phyloP scores from a whole-genome alignment of 2,329 filamentous ascomycete species.

The Sclerotinia nivalis region DNA sequence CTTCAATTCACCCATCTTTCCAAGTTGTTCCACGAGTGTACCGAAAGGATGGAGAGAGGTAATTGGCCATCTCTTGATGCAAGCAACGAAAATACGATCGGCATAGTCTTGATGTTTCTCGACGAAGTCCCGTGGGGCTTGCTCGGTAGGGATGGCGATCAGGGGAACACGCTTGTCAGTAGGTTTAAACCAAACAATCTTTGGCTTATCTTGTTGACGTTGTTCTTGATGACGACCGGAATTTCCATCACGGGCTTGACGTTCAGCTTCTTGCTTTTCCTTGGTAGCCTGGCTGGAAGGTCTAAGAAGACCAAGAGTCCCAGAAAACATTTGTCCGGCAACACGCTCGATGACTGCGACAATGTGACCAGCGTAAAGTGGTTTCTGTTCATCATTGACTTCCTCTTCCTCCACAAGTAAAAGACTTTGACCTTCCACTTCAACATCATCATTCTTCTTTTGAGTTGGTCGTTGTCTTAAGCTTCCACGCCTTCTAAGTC shows the following conservation, averaged over 20 bases:
- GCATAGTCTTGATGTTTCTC: slow-evolving; percentile 98
- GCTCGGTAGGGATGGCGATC: slow-evolving; percentile 97
- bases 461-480: slow-evolving; percentile 94
- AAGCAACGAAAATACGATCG: slow-evolving; percentile 96
- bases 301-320: slow-evolving; percentile 87
- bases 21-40: slow-evolving; percentile 94
- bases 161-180: slow-evolving; percentile 98
- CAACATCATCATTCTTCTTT: slow-evolving; percentile 99
- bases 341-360: slow-evolving; percentile 97
- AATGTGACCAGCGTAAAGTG: slow-evolving; percentile 93
- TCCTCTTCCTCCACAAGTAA: slow-evolving; percentile 97
- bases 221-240: slow-evolving; percentile 71
- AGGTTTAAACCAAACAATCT: slow-evolving; percentile 99
- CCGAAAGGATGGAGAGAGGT: slow-evolving; percentile 99
- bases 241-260: slow-evolving; percentile 82
- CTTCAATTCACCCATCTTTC: slow-evolving; percentile 94
- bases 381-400: slow-evolving; percentile 97
- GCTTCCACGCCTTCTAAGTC: slow-evolving; percentile 88
- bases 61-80: slow-evolving; percentile 99
- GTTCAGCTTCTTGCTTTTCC: slow-evolving; percentile 98
- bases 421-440: slow-evolving; percentile 96
- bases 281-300: slow-evolving; percentile 98
- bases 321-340: slow-evolving; percentile 98
- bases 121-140: slow-evolving; percentile 95
- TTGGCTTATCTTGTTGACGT: slow-evolving; percentile 91